Evolutionary conservation across 768 basidiomycete species (phyloP).

Genomic region (Phylloporus scabripes): DNA sequence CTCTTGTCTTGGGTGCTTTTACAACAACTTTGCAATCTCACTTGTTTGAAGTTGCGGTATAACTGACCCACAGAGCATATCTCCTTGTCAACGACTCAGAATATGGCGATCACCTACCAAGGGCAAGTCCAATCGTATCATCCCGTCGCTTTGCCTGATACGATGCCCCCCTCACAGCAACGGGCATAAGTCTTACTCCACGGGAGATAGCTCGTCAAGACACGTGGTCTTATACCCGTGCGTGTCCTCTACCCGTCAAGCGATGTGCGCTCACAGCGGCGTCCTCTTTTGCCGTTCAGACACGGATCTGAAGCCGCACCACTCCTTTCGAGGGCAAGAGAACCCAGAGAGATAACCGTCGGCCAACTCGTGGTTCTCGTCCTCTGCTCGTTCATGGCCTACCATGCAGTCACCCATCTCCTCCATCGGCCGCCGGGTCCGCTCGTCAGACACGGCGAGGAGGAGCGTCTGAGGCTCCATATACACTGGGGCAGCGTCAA

Average conservation of each 20-base stretch:
- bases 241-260: neutral
- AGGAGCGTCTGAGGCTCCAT: slow-evolving; percentile 21
- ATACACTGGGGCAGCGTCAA: slow-evolving; percentile 20
- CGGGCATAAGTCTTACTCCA: neutral
- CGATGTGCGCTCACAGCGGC: neutral
- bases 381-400: neutral
- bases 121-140: neutral
- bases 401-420: neutral
- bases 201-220: neutral
- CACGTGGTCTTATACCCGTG: neutral
- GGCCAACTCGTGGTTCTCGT: neutral
- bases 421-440: neutral
- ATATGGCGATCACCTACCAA: neutral
- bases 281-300: neutral
- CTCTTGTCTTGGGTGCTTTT: no score
- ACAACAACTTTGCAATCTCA: no score
- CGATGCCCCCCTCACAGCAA: neutral
- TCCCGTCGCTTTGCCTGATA: neutral
- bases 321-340: neutral
- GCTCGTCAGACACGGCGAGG: slow-evolving; percentile 10
- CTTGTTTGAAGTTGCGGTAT: no score
- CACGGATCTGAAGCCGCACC: neutral
- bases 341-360: neutral
- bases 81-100: neutral
- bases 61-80: no score